A percentile compares a stretch with the other conserved stretches of the same genome.
phyloP scores from a whole-genome alignment of 305 asterid species.

The Fraxinus floribunda region DNA sequence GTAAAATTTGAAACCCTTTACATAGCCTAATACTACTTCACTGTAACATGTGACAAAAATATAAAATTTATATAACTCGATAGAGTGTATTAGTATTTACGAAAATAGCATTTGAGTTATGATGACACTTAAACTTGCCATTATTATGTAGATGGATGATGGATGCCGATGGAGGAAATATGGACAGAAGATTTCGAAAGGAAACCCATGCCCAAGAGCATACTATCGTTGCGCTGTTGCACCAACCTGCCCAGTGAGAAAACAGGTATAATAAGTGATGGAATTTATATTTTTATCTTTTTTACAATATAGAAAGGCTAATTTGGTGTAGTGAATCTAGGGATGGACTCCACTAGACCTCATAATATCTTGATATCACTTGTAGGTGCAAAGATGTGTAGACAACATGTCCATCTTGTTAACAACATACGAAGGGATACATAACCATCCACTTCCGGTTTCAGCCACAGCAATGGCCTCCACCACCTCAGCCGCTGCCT shows the following conservation, averaged over 20 bases:
- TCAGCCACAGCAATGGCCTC: conserved; percentile 91
- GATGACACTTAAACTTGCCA: not conserved
- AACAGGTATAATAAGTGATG: conserved; percentile 44
- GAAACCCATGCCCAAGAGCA: not conserved
- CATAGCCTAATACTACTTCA: no score
- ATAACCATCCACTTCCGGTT: conserved; percentile 72
- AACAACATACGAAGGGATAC: conserved; percentile 91
- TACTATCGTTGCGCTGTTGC: conserved; percentile 35
- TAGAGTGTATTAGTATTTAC: not conserved
- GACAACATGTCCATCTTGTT: conserved; percentile 71
- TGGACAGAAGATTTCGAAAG: not conserved
- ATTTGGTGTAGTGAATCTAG: no score
- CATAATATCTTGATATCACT: not conserved
- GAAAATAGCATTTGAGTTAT: not conserved
- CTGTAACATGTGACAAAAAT: no score
- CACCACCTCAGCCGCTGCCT: conserved; percentile 89
- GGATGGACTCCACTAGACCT: no score
- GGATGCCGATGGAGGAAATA: not conserved
- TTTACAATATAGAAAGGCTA: no score
- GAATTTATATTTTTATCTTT: no score
- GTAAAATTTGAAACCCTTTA: not conserved
- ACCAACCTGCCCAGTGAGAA: conserved; percentile 74
- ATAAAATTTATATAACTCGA: no score
- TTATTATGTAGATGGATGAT: not conserved
- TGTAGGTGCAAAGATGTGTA: conserved; percentile 77